Base-by-base conservation (phyloP, 1,139 yeast genomes). In the Geotrichum siamense region DNA sequence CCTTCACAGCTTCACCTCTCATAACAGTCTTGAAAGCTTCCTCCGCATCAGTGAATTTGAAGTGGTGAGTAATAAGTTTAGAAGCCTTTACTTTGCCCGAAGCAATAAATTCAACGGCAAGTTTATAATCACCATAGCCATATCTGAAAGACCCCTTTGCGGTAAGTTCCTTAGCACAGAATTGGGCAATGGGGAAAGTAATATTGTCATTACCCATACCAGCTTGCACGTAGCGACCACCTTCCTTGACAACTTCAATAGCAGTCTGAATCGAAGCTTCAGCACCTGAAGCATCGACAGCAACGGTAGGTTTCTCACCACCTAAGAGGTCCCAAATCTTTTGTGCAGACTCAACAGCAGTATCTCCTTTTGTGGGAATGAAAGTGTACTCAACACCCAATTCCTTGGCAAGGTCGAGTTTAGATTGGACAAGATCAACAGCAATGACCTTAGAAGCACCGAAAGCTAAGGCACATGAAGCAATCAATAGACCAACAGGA, bases 401-500 rank as follows among this genome's bases (percentile, higher is more conserved):
- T 40, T 76, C 66, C 55, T 70, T 60, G 37, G 86, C 87, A 66
- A 79, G 69, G 43, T 74, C 67, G 51, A 81, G 72, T 53, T 79
- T 78, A 51, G 65, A 63, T 49, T 77, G 81, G 51, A 75, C 68
- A 39, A 81, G 67, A 61, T 83, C 94, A 36, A 82, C 76, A 48
- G 82, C 71, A 53, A 79, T 70, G 39, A 83, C 74, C 26, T 75
- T 72, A 29, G 79, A 68, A 5, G 96, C 94, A 29, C 96, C 96
- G 53, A 82, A 83, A 12, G 89, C 83, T 46, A 74, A 74, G 17
- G 93, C 94, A 27, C 80, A 81, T 33, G 82, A 76, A 28, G 94
- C 94, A 42, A 81, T 71, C 50, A 87, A 69, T 41, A 87, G 66
- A 29, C 96, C 96, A 50, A 87, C 91, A 8, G 96, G 96, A 10